These are phyloP conservation scores for Pelargonium cotyledonis DNA, from an alignment of 441 rosid species.

Conservation along the genomic window DNA sequence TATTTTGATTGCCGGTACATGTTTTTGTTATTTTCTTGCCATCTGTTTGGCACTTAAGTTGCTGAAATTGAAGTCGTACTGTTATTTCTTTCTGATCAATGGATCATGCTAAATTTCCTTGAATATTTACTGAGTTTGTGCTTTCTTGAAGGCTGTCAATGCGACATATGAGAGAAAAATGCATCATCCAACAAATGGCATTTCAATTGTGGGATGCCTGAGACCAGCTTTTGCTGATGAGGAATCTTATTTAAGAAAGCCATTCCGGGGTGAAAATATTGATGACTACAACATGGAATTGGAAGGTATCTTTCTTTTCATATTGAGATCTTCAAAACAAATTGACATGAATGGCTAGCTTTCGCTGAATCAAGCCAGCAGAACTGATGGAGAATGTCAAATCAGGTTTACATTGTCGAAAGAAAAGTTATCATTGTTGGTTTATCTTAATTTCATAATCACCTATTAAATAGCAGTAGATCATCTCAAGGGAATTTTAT, in stretches of 20 bases:
- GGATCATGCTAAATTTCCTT: constrained; percentile 1
- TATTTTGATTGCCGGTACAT: not conserved
- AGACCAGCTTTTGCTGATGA: constrained; percentile 77
- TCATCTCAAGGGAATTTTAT: not conserved
- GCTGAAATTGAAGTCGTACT: not conserved
- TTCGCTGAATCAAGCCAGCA: constrained; percentile 7
- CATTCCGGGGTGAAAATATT: constrained; percentile 49
- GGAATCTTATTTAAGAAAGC: constrained; percentile 59
- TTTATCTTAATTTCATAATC: not conserved
- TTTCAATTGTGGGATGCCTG: constrained; percentile 69
- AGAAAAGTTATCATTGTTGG: not conserved
- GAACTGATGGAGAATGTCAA: constrained; percentile 3
- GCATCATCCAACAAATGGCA: constrained; percentile 82
- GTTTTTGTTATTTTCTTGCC: not conserved
- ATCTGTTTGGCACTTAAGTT: not conserved
- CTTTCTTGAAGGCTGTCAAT: constrained; percentile 44
- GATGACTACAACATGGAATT: constrained; percentile 46
- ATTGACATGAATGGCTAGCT: constrained; percentile 1
- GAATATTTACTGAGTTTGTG: constrained; percentile 17
- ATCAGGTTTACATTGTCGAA: constrained; percentile 1
- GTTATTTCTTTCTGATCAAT: not conserved
- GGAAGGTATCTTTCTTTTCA: constrained; percentile 41
- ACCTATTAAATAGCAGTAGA: not conserved
- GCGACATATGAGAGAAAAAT: constrained; percentile 49
- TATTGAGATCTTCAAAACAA: not conserved